These are phyloP conservation scores for Gamsiella multidivaricata DNA, from an alignment of 192 early-diverging fungal genomes.

Conservation along the genomic window DNA sequence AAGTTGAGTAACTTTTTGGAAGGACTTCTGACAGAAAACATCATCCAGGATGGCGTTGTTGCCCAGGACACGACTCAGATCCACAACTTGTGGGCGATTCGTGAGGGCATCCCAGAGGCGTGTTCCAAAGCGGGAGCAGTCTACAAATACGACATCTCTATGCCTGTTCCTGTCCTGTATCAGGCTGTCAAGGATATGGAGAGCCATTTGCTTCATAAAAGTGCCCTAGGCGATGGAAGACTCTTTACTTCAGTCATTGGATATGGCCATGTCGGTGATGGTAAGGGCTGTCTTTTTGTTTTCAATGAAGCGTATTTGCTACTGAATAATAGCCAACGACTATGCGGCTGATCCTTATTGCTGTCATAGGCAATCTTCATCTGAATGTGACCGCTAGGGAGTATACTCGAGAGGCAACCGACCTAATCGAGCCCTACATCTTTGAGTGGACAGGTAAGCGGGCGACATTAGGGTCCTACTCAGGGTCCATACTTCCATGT, in stretches of 20 bases:
- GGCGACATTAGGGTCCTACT: too few relatives aligned
- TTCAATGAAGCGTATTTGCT: neutral
- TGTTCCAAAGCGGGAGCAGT: constrained; percentile 86
- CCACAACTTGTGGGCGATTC: constrained; percentile 85
- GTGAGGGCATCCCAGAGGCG: constrained; percentile 96
- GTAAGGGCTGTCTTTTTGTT: constrained; percentile 44
- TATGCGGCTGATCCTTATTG: too few relatives aligned
- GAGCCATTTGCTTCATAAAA: constrained; percentile 65
- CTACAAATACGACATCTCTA: constrained; percentile 97
- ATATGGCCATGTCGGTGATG: constrained; percentile 98
- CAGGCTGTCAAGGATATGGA: constrained; percentile 85
- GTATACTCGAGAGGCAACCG: constrained; percentile 69
- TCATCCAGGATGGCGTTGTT: constrained; percentile 88
- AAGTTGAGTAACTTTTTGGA: constrained; percentile 86
- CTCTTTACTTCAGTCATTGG: constrained; percentile 83
- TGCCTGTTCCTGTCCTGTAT: constrained; percentile 90
- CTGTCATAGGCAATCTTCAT: constrained; percentile 67
- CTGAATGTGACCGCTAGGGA: constrained; percentile 82
- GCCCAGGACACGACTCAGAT: constrained; percentile 91
- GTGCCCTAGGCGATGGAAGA: constrained; percentile 67
- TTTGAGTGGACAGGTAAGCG: constrained; percentile 85
- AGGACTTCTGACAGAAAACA: constrained; percentile 75
- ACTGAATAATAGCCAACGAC: too few relatives aligned
- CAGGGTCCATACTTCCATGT: neutral
- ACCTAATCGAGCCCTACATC: constrained; percentile 87